Conservation (phyloP, 2,329 filamentous ascomycete species). For the Aspergillus sp. region DNA sequence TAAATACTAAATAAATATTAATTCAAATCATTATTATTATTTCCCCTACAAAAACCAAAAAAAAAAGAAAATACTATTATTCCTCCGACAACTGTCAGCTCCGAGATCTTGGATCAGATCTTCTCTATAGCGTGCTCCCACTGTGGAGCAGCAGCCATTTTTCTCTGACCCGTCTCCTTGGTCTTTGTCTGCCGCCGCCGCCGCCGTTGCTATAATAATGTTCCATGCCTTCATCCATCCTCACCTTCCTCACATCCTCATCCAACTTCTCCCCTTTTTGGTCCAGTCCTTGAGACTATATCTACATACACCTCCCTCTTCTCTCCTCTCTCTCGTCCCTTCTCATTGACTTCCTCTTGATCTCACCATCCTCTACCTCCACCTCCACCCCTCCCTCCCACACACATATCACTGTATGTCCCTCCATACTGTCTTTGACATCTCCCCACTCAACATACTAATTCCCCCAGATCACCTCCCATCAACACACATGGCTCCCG, state of each 20-base stretch:
- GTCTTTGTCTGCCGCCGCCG: slow-evolving; percentile 27
- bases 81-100: slow-evolving; percentile 35
- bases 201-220: slow-evolving; percentile 24
- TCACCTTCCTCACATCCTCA: slow-evolving; percentile 9
- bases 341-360: neutral
- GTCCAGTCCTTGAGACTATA: slow-evolving; percentile 11
- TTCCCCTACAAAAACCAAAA: neutral
- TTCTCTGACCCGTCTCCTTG: slow-evolving; percentile 35
- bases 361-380: neutral
- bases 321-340: too few species aligned
- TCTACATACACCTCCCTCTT: slow-evolving; percentile 14
- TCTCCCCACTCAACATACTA: neutral
- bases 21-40: too few species aligned
- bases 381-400: too few species aligned
- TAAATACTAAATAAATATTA: neutral
- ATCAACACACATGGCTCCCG: slow-evolving; percentile 38
- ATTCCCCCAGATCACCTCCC: neutral
- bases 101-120: slow-evolving; percentile 42
- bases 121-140: slow-evolving; percentile 36
- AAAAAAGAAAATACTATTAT: too few species aligned
- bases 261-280: slow-evolving; percentile 10
- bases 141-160: slow-evolving; percentile 31
- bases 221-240: slow-evolving; percentile 18
- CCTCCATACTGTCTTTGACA: neutral
- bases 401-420: too few species aligned